Evolutionary conservation across 2,329 filamentous ascomycete genomes (phyloP), one percentile per base, ranked within the genome.

Genomic region (Chaetomium olivaceum): DNA sequence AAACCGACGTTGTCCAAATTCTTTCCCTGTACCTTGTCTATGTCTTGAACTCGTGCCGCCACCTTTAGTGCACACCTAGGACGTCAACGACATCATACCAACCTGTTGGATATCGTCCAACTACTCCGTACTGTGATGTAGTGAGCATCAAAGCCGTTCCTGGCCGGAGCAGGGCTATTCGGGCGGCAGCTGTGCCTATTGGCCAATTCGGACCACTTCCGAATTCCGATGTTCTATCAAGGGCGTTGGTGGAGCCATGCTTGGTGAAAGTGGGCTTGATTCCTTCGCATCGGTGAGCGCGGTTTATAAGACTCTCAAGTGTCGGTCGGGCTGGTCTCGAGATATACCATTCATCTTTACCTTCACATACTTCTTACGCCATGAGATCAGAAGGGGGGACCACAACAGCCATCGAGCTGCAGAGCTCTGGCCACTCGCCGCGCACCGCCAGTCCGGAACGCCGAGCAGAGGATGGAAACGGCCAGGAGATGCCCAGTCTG

Each of bases 401-500:
- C 62, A 46, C 29, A 7, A 61, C 61, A 21, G 51, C 61, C 39
- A 60, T 62, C 14, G 62, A 67, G 59, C 65, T 67, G 0, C 62
- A 62, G 23, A 54, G 50, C 59, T 46, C 27, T 36, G 39, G 27
- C 50, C 11, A 46, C 21, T 46, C 61, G 7, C 62, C 58, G 19
- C 62, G 59, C 8, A 9, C 62, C 21, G n/a, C 39, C 50, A 68
- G 61, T 9, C 50, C 57, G 5, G 60, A 65, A 25, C 39, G 51
- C 36, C 63, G 29, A 4, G 61, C 55, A 1, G 65, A 67, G 16
- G 59, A 65, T 61, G 66, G 61, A 19, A 43, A 33, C 43, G 61
- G 62, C 5, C 68, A 69, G n/a, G 69, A 71, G 64, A 70, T 72
- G 52, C 74, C 76, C 43, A 50, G 63, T 5, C 69, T 78, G 7